These are phyloP conservation scores for Diospyros kaki DNA, from an alignment of 148 eudicot species.

Conservation along the genomic window DNA sequence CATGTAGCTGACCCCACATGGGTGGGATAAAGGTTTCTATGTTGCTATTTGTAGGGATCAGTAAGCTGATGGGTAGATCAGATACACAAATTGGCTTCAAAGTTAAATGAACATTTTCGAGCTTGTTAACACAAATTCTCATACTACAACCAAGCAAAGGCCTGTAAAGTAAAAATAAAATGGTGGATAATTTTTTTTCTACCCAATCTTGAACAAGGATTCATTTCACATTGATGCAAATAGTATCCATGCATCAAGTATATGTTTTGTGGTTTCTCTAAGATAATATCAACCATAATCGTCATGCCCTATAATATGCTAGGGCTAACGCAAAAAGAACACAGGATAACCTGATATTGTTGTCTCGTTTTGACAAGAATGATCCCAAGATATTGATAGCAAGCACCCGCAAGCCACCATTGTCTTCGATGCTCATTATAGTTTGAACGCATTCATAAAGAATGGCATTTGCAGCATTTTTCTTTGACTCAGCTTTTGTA, in stretches of 20 bases:
- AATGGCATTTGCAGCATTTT: slow-evolving; percentile 96
- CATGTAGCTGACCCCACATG: no score
- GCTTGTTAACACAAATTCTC: not conserved
- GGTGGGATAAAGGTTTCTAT: no score
- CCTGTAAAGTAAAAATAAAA: not conserved
- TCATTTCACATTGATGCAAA: not conserved
- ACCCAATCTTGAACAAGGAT: not conserved
- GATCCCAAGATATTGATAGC: slow-evolving; percentile 97
- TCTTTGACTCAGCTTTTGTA: slow-evolving; percentile 95
- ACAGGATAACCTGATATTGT: slow-evolving; percentile 73
- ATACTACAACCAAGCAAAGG: not conserved
- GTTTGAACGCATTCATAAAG: slow-evolving; percentile 98
- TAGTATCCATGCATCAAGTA: not conserved
- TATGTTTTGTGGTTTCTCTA: slow-evolving; percentile 7
- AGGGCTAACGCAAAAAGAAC: slow-evolving; percentile 9
- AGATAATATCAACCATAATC: not conserved
- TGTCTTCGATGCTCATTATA: slow-evolving; percentile 91
- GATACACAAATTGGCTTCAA: not conserved
- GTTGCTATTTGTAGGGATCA: no score
- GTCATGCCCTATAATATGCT: not conserved
- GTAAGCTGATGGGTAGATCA: no score
- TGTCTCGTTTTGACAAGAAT: slow-evolving; percentile 94
- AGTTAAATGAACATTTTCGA: not conserved
- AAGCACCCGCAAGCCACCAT: slow-evolving; percentile 94
- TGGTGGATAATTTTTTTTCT: not conserved